These are phyloP conservation scores for Pseudozyma flocculosa DNA, from an alignment of 1,284 basidiomycete species.

Conservation along the genomic window DNA sequence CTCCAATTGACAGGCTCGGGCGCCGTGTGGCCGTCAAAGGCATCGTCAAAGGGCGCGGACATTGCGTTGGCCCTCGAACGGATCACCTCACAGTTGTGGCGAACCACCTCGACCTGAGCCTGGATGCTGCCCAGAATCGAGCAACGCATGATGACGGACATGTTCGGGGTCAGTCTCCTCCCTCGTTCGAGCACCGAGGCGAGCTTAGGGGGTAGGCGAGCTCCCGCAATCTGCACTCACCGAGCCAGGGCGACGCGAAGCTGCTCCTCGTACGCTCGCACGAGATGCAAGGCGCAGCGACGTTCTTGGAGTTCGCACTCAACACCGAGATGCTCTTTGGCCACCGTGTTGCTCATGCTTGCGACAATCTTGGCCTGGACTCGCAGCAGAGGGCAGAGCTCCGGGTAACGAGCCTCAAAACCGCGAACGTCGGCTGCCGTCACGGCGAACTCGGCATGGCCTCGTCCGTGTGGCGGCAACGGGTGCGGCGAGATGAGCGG, in stretches of 20 bases:
- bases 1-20: too few relatives aligned
- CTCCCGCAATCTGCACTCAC: too few relatives aligned
- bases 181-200: too few relatives aligned
- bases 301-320: background rate
- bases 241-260: background rate
- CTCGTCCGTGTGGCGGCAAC: too few relatives aligned
- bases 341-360: background rate
- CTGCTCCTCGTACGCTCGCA: background rate
- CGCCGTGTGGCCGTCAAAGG: too few relatives aligned
- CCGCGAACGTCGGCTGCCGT: background rate
- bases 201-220: too few relatives aligned
- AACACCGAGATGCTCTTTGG: background rate
- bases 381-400: background rate
- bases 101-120: background rate
- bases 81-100: background rate
- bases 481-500: too few relatives aligned
- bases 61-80: background rate
- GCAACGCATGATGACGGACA: too few relatives aligned
- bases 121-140: too few relatives aligned
- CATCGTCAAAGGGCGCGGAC: background rate
- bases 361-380: background rate
- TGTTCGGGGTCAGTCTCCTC: too few relatives aligned
- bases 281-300: background rate
- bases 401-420: background rate
- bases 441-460: background rate